Conservation (phyloP, 768 basidiomycete genomes). For the Mycena galopus region DNA sequence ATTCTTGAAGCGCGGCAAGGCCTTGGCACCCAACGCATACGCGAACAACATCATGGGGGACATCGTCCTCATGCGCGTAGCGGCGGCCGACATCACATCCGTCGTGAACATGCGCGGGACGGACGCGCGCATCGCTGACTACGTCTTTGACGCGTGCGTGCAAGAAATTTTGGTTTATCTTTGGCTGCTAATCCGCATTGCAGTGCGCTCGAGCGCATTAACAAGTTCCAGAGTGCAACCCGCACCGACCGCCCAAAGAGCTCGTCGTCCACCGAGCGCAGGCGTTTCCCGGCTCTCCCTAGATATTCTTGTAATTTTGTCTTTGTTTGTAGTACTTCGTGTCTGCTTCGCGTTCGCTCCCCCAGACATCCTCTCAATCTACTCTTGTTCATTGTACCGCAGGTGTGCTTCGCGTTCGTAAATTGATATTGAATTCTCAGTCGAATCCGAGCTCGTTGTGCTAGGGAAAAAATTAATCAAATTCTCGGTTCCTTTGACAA, state of each 20-base stretch:
- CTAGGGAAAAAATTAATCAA: no score
- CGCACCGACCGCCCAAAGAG: conserved; percentile 9
- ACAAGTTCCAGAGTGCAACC: neutral
- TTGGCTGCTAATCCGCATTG: neutral
- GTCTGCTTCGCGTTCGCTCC: no score
- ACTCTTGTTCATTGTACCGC: no score
- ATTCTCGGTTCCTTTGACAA: no score
- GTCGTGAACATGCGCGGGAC: conserved; percentile 9
- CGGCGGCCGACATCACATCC: neutral
- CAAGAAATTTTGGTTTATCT: neutral
- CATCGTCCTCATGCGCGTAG: conserved; percentile 6
- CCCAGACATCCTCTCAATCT: no score
- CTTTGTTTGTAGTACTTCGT: neutral
- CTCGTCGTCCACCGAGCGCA: neutral
- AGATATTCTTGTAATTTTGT: neutral
- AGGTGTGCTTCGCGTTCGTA: no score
- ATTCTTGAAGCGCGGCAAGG: neutral
- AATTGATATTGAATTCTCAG: no score
- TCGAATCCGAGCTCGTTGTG: no score
- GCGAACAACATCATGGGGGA: conserved; percentile 4
- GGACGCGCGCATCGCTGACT: neutral
- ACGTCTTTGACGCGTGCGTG: neutral
- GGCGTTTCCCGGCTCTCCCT: conserved; percentile 11
- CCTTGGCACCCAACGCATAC: neutral
- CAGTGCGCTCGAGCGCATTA: neutral